These are phyloP conservation scores for Chlamydomonas schloesseri DNA, from an alignment of 139 green algal species.

Conservation along the genomic window DNA sequence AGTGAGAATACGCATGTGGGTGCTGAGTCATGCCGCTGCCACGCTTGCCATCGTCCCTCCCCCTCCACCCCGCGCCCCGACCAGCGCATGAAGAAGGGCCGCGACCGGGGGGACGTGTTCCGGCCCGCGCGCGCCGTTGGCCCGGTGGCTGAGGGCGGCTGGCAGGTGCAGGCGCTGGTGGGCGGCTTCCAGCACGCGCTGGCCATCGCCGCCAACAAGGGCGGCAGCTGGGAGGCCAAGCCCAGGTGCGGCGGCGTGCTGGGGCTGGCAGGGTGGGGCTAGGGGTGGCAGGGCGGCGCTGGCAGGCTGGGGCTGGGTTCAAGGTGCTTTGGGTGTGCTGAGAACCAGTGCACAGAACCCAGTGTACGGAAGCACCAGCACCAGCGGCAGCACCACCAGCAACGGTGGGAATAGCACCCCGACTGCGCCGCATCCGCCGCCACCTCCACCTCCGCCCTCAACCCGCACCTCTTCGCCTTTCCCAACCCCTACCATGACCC, in stretches of 20 bases:
- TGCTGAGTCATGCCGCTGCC: too few species aligned
- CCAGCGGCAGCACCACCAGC: too few species aligned
- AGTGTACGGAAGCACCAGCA: too few species aligned
- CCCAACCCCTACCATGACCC: too few species aligned
- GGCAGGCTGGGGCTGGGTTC: too few species aligned
- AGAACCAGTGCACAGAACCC: too few species aligned
- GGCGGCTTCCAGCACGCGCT: constrained; percentile 70
- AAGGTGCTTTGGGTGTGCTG: too few species aligned
- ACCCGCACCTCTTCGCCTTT: neutral
- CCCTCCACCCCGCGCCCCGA: neutral
- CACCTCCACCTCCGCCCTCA: neutral
- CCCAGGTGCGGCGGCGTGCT: too few species aligned
- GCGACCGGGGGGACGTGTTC: constrained; percentile 40
- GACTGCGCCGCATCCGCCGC: neutral
- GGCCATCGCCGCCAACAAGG: constrained; percentile 52
- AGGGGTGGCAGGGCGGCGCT: too few species aligned
- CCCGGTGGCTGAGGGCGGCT: constrained; percentile 37
- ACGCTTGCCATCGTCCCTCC: neutral
- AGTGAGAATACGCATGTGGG: too few species aligned
- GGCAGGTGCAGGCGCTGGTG: constrained; percentile 54
- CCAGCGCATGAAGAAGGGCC: constrained; percentile 38
- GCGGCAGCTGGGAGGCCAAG: constrained; percentile 23
- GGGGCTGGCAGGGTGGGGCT: too few species aligned
- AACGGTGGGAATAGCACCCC: too few species aligned
- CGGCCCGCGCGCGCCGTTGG: constrained; percentile 48